These are phyloP conservation scores for Talaromyces sp. DNA, from an alignment of 2,329 filamentous ascomycete species.

Conservation along the genomic window DNA sequence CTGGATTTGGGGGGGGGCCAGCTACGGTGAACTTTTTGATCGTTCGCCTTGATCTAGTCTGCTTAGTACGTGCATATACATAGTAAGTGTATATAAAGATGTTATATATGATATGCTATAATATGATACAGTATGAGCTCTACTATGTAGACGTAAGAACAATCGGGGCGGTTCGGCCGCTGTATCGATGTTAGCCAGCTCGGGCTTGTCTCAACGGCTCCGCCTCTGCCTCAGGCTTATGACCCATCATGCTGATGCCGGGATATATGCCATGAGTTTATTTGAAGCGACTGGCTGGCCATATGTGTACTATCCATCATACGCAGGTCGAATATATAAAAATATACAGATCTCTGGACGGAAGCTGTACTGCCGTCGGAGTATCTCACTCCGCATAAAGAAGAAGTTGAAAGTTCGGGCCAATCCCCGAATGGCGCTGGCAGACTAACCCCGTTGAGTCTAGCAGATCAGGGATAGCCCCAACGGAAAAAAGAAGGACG, in stretches of 20 bases:
- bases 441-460: not conserved
- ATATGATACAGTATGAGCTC: not conserved
- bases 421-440: not conserved
- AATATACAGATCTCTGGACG: not conserved
- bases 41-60: not conserved
- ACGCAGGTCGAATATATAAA: not conserved
- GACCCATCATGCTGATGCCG: not conserved
- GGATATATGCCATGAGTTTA: not conserved
- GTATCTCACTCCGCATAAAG: slow-evolving; percentile 1
- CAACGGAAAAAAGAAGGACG: not conserved
- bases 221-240: not conserved
- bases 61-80: not conserved
- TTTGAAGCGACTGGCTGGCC: not conserved
- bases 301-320: not conserved
- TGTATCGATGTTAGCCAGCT: not conserved
- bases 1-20: not conserved
- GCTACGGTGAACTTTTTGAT: slow-evolving; percentile 9
- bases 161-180: slow-evolving; percentile 1
- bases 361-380: not conserved
- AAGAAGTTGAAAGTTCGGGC: not conserved
- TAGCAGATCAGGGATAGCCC: not conserved
- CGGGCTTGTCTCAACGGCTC: not conserved
- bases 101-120: not conserved
- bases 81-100: not conserved
- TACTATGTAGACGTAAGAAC: slow-evolving; percentile 10